Percentiles rank a stretch among this genome's conserved stretches.
Evolutionary conservation across 23 red algal genomes (phyloP).

Genomic region (Gracilaria caudata): DNA sequence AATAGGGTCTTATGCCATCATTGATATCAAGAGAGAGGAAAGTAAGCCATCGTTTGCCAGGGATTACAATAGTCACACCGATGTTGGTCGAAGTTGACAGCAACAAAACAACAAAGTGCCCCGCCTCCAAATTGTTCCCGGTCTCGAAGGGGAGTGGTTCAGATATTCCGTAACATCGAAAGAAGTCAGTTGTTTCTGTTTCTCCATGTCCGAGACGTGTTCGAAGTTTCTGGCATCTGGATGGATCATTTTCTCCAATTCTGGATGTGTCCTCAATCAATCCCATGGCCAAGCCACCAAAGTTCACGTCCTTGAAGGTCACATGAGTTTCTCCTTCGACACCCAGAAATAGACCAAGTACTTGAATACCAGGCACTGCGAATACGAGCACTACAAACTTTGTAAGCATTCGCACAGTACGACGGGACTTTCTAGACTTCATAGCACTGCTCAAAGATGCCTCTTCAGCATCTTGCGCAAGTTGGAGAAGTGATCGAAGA

Average conservation of each 20-base stretch:
- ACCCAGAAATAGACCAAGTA: conserved; percentile 6
- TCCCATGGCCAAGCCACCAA: conserved; percentile 25
- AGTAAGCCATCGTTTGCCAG: conserved; percentile 3
- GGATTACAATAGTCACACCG: conserved; percentile 3
- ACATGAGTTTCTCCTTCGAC: not conserved
- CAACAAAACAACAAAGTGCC: not conserved
- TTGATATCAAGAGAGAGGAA: conserved; percentile 10
- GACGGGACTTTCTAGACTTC: not conserved
- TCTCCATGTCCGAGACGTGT: conserved; percentile 26
- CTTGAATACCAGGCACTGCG: not conserved
- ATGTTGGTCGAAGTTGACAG: conserved; percentile 6
- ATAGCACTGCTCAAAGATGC: not conserved
- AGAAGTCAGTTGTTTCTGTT: conserved; percentile 9
- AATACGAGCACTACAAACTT: conserved; percentile 5
- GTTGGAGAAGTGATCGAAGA: not conserved
- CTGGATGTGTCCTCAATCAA: not conserved
- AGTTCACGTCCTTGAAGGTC: conserved; percentile 22
- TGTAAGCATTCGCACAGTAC: not conserved
- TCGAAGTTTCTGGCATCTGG: conserved; percentile 2
- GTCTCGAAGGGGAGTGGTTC: conserved; percentile 10
- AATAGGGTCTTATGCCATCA: conserved; percentile 6
- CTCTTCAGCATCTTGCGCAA: not conserved
- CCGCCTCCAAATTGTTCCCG: not conserved
- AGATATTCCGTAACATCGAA: conserved; percentile 22
- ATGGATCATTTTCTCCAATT: not conserved